Percentiles rank a stretch among this genome's conserved stretches.
These are phyloP conservation scores for Blumeria graminis DNA, from an alignment of 2,329 filamentous ascomycete genomes.

Conservation along the genomic window DNA sequence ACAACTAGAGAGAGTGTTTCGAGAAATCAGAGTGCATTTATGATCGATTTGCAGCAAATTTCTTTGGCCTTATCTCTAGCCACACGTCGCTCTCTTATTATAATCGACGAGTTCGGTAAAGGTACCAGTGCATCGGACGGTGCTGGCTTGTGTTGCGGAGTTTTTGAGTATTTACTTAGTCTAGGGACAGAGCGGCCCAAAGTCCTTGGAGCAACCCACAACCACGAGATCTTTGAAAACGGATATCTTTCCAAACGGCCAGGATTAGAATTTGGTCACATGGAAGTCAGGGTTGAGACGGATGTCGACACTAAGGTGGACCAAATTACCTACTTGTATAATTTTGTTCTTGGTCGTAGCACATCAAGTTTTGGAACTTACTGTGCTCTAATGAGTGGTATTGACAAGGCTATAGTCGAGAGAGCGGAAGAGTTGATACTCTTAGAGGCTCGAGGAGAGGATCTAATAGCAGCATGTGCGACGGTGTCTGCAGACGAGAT, in stretches of 20 bases:
- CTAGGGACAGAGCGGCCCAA: constrained; percentile 25
- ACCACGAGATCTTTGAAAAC: constrained; percentile 48
- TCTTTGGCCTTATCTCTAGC: constrained; percentile 51
- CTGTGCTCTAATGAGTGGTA: constrained; percentile 72
- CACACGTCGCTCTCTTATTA: constrained; percentile 51
- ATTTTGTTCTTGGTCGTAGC: constrained; percentile 40
- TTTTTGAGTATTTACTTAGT: constrained; percentile 30
- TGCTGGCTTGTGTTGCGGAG: constrained; percentile 30
- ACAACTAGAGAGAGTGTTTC: constrained; percentile 43
- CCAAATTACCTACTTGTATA: constrained; percentile 54
- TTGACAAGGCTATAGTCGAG: constrained; percentile 45
- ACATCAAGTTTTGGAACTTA: constrained; percentile 62
- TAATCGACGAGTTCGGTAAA: constrained; percentile 82
- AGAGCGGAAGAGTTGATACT: constrained; percentile 52
- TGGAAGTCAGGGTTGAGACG: constrained; percentile 41
- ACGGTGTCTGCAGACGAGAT: constrained; percentile 38
- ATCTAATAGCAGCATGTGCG: constrained; percentile 50
- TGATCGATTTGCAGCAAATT: constrained; percentile 69
- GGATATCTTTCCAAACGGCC: constrained; percentile 27
- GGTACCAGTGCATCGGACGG: constrained; percentile 34
- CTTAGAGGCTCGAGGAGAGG: constrained; percentile 46
- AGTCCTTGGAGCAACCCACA: constrained; percentile 37
- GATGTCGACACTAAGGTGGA: constrained; percentile 27
- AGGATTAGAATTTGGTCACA: constrained; percentile 37
- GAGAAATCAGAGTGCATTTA: constrained; percentile 35